Percentiles rank a stretch among this genome's conserved stretches.
These are phyloP conservation scores for Schizonepeta tenuifolia DNA, from an alignment of 257 asterid species.

Conservation along the genomic window DNA sequence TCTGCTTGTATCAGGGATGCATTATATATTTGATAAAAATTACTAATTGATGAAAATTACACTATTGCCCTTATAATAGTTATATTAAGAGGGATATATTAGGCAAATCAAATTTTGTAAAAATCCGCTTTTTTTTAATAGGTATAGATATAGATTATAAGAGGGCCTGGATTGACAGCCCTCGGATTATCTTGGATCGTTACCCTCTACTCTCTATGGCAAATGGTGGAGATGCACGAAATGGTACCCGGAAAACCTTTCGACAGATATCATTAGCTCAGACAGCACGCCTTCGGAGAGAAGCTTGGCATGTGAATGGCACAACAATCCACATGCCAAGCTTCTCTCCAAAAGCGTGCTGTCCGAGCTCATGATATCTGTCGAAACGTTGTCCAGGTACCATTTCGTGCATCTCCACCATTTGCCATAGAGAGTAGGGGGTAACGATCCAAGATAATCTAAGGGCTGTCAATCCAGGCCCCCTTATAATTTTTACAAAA, in stretches of 20 bases:
- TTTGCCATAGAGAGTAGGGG: conserved; percentile 1
- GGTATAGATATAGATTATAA: too few relatives aligned
- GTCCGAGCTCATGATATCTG: conserved; percentile 57
- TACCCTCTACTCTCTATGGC: conserved; percentile 3
- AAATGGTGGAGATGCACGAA: conserved; percentile 19
- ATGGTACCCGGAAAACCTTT: conserved; percentile 15
- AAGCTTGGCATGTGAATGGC: conserved; percentile 56
- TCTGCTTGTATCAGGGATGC: too few relatives aligned
- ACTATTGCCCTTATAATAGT: too few relatives aligned
- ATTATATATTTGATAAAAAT: too few relatives aligned
- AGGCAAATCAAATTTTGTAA: too few relatives aligned
- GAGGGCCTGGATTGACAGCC: conserved; percentile 18
- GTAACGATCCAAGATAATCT: not conserved
- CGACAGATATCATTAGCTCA: conserved; percentile 52
- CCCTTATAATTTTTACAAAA: not conserved
- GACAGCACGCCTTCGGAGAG: conserved; percentile 55
- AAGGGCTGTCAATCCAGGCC: conserved; percentile 16
- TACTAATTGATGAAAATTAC: too few relatives aligned
- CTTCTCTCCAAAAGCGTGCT: conserved; percentile 53
- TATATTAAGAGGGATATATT: too few relatives aligned
- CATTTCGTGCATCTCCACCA: conserved; percentile 16
- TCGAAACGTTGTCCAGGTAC: conserved; percentile 19
- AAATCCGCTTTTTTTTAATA: too few relatives aligned
- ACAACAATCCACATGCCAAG: conserved; percentile 58
- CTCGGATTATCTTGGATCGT: not conserved